Conservation (phyloP, 306 rosid genomes). For the Malus orientalis region DNA sequence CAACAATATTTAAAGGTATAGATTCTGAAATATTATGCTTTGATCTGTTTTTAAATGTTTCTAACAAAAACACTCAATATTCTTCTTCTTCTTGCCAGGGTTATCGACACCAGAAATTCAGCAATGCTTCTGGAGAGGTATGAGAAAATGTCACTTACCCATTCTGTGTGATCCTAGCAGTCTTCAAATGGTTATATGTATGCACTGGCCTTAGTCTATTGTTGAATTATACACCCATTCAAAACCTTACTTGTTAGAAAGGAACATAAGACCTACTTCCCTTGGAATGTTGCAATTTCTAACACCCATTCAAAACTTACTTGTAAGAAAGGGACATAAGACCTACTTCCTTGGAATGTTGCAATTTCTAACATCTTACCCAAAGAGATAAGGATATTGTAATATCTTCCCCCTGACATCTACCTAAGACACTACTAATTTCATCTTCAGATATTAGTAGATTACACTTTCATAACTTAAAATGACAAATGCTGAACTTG, state of each 20-base stretch:
- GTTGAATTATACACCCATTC: background rate
- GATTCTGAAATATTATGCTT: constrained; percentile 1
- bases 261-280: background rate
- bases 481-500: background rate
- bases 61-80: constrained; percentile 10
- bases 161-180: background rate
- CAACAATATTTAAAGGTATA: constrained; percentile 65
- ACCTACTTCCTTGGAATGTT: background rate
- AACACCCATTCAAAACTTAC: too few species aligned
- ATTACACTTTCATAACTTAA: background rate
- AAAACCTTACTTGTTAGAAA: background rate
- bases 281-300: too few species aligned
- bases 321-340: too few species aligned
- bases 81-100: constrained; percentile 41
- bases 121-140: constrained; percentile 92
- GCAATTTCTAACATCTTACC: background rate
- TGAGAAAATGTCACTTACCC: constrained; percentile 11
- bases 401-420: background rate
- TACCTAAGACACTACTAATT: background rate
- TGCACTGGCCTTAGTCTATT: background rate
- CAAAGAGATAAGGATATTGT: background rate
- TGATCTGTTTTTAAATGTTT: background rate
- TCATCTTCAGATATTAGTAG: background rate
- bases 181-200: background rate
- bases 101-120: constrained; percentile 77